Percentiles rank a stretch among this genome's conserved stretches.
These are phyloP conservation scores for Scheffersomyces titani DNA, from an alignment of 1,139 yeast species.

Conservation along the genomic window DNA sequence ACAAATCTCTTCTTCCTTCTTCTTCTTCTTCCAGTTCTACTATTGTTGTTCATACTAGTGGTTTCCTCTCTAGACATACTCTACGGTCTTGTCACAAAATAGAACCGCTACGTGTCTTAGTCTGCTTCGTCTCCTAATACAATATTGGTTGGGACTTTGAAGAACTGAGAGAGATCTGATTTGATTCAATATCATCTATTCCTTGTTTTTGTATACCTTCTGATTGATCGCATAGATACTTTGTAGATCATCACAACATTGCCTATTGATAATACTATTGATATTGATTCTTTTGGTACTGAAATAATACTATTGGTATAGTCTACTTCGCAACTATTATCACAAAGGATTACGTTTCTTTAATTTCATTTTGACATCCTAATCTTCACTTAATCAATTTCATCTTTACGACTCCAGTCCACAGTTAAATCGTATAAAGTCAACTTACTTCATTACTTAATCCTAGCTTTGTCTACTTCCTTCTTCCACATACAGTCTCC, in stretches of 20 bases:
- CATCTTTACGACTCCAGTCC: background rate
- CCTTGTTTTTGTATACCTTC: background rate
- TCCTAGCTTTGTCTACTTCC: background rate
- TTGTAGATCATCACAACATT: background rate
- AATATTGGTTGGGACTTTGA: background rate
- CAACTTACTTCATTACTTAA: too few relatives aligned
- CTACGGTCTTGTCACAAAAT: background rate
- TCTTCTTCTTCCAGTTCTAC: background rate
- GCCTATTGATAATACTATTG: background rate
- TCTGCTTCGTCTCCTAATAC: background rate
- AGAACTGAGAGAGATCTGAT: background rate
- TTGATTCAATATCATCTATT: background rate
- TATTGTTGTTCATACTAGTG: background rate
- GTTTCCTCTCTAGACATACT: background rate
- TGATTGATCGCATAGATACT: background rate
- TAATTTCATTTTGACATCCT: too few relatives aligned
- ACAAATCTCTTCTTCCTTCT: background rate
- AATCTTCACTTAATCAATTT: background rate
- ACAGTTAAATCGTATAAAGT: too few relatives aligned
- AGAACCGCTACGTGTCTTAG: background rate
- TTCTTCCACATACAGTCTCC: background rate
- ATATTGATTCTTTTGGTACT: background rate
- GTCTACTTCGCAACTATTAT: background rate
- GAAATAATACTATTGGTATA: background rate
- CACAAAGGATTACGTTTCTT: background rate